A percentile compares a stretch with the other conserved stretches of the same genome.
phyloP scores from a whole-genome alignment of 805 yeast genomes.

The Nakazawaea peltata region DNA sequence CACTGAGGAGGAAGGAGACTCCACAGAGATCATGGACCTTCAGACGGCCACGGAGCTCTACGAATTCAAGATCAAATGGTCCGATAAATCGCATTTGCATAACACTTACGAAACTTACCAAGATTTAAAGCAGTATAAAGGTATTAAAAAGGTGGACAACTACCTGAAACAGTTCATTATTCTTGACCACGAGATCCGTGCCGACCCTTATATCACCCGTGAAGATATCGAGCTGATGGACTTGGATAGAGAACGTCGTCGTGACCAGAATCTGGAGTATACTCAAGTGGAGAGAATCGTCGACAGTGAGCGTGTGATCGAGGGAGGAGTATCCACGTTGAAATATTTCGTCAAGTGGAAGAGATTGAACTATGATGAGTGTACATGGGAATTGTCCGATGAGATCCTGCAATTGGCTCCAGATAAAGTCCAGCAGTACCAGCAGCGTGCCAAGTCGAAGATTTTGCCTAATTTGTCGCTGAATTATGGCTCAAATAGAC shows the following conservation, averaged over 20 bases:
- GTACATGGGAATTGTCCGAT: constrained; percentile 94
- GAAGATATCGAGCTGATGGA: constrained; percentile 95
- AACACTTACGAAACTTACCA: constrained; percentile 86
- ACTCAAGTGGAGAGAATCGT: constrained; percentile 86
- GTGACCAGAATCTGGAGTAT: constrained; percentile 79
- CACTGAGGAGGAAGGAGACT: constrained; percentile 22
- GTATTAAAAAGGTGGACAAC: constrained; percentile 82
- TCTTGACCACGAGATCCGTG: constrained; percentile 65
- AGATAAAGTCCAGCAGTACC: constrained; percentile 73
- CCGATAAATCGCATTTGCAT: constrained; percentile 80
- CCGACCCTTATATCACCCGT: constrained; percentile 73
- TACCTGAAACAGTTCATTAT: constrained; percentile 74
- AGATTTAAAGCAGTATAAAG: constrained; percentile 46
- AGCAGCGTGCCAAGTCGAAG: constrained; percentile 73
- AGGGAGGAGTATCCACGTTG: constrained; percentile 57
- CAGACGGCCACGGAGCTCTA: constrained; percentile 21
- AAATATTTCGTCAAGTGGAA: constrained; percentile 92
- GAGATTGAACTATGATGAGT: constrained; percentile 86
- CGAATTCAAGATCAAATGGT: constrained; percentile 75
- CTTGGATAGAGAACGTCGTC: constrained; percentile 74
- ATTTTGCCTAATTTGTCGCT: constrained; percentile 79
- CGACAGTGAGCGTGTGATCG: constrained; percentile 66
- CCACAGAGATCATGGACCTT: constrained; percentile 23
- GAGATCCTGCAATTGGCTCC: constrained; percentile 82
- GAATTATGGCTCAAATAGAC: constrained; percentile 66